These are phyloP conservation scores for Yarrowia sp. DNA, from an alignment of 805 yeast genomes.

Conservation along the genomic window DNA sequence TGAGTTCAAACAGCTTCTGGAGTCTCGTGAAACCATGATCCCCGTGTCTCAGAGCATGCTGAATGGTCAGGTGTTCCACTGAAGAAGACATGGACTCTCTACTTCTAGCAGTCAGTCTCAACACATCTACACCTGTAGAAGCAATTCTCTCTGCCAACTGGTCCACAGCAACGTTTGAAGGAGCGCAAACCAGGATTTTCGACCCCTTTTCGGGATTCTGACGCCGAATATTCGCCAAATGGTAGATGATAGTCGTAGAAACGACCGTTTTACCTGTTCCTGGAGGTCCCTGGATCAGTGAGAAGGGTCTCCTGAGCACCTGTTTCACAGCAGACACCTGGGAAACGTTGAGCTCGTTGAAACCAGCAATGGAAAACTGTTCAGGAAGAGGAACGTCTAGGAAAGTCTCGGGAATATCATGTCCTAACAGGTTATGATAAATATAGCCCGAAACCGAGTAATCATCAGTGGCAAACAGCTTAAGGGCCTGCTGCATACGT, in stretches of 20 bases:
- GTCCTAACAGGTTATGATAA: slow-evolving; percentile 78
- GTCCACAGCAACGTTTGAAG: slow-evolving; percentile 93
- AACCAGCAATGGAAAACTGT: slow-evolving; percentile 60
- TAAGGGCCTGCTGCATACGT: slow-evolving; percentile 80
- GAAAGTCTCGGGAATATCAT: slow-evolving; percentile 55
- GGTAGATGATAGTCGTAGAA: slow-evolving; percentile 83
- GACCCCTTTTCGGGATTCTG: slow-evolving; percentile 45
- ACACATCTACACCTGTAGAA: slow-evolving; percentile 70
- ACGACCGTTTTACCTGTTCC: slow-evolving; percentile 96
- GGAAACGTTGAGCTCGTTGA: slow-evolving; percentile 69
- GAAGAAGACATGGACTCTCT: slow-evolving; percentile 77
- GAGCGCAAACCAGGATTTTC: slow-evolving; percentile 84
- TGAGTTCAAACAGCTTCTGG: slow-evolving; percentile 55
- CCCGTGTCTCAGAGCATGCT: slow-evolving; percentile 51
- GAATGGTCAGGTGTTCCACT: slow-evolving; percentile 57
- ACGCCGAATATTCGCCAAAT: slow-evolving; percentile 51
- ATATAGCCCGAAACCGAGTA: slow-evolving; percentile 70
- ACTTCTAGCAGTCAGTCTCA: slow-evolving; percentile 70
- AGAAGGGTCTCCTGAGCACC: slow-evolving; percentile 68
- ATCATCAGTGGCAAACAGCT: slow-evolving; percentile 64
- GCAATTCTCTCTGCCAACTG: slow-evolving; percentile 76
- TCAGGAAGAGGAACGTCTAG: slow-evolving; percentile 57
- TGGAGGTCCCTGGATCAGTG: slow-evolving; percentile 93
- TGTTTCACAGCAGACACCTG: slow-evolving; percentile 73
- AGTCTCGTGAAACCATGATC: slow-evolving; percentile 42